Percentiles rank a stretch among this genome's conserved stretches.
Evolutionary conservation across 2,329 filamentous ascomycete species (phyloP).

Genomic region (Clonostachys byssicola): DNA sequence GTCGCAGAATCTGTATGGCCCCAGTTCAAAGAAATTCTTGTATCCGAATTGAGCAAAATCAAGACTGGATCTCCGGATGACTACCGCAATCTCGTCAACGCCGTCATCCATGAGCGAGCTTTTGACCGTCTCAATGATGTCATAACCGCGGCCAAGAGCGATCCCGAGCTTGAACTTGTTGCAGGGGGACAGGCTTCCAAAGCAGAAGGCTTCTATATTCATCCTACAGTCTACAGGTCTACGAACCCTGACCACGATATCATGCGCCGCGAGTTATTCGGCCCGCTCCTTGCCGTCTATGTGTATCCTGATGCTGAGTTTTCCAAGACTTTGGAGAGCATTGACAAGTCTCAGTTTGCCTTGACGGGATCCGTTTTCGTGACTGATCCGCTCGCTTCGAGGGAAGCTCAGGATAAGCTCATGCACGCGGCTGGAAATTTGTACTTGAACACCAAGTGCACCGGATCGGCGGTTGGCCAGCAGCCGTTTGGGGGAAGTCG

Average conservation of each 20-base stretch:
- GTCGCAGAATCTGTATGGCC: background rate
- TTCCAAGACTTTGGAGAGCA: background rate
- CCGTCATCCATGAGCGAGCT: background rate
- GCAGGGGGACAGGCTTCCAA: background rate
- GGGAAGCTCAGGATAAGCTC: slow-evolving; percentile 59
- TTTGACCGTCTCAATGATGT: background rate
- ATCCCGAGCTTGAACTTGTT: background rate
- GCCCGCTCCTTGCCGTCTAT: slow-evolving; percentile 37
- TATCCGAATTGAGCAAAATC: background rate
- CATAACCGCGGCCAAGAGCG: background rate
- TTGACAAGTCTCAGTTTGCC: too few species aligned
- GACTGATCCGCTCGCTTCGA: slow-evolving; percentile 54
- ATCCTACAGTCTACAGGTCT: background rate
- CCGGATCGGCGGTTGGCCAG: too few species aligned
- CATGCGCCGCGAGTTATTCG: slow-evolving; percentile 22
- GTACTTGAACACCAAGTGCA: too few species aligned
- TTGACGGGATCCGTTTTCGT: slow-evolving; percentile 71
- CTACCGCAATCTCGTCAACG: background rate
- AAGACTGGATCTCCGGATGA: background rate
- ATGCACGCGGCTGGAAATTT: slow-evolving; percentile 70
- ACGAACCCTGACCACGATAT: background rate
- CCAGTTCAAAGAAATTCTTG: background rate
- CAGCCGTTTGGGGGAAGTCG: too few species aligned
- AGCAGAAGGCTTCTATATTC: background rate
- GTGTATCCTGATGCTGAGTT: slow-evolving; percentile 38